Conservation (phyloP, 495 filamentous ascomycete genomes). For the Rostrohypoxylon terebratum region DNA sequence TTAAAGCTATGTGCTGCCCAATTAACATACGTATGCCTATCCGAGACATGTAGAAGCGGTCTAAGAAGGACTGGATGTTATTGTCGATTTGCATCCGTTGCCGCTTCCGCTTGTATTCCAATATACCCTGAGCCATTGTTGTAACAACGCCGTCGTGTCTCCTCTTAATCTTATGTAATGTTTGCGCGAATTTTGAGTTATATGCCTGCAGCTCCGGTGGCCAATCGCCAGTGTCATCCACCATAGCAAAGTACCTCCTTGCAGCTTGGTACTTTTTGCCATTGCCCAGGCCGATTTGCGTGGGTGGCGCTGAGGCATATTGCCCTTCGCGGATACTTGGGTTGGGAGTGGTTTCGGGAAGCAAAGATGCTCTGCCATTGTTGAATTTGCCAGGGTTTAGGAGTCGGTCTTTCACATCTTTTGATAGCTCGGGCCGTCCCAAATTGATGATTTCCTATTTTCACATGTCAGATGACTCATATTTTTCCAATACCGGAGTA, state of each 20-base stretch:
- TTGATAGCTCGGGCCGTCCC: conserved; percentile 77
- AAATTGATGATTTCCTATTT: conserved; percentile 88
- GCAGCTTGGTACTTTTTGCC: conserved; percentile 63
- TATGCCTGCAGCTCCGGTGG: conserved; percentile 94
- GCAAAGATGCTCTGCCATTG: conserved; percentile 66
- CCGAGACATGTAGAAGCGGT: conserved; percentile 99
- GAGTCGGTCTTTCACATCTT: conserved; percentile 82
- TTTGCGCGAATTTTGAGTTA: conserved; percentile 88
- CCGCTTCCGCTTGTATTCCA: conserved; percentile 95
- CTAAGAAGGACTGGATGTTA: conserved; percentile 94
- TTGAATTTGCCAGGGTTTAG: conserved; percentile 75
- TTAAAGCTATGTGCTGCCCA: conserved; percentile 96
- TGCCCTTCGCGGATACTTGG: conserved; percentile 89
- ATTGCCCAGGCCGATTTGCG: conserved; percentile 63
- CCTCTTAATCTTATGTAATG: conserved; percentile 90
- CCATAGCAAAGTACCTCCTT: conserved; percentile 89
- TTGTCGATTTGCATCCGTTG: conserved; percentile 99
- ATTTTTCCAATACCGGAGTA: conserved; percentile 1
- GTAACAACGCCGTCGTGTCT: conserved; percentile 97
- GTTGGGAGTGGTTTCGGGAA: conserved; percentile 86
- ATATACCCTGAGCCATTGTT: conserved; percentile 92
- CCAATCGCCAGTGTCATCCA: conserved; percentile 90
- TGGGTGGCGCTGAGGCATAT: conserved; percentile 79
- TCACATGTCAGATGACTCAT: conserved; percentile 51
- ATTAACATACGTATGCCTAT: conserved; percentile 99